Evolutionary conservation across 2,329 filamentous ascomycete species (phyloP).

Genomic region (Penicillium occitanis): DNA sequence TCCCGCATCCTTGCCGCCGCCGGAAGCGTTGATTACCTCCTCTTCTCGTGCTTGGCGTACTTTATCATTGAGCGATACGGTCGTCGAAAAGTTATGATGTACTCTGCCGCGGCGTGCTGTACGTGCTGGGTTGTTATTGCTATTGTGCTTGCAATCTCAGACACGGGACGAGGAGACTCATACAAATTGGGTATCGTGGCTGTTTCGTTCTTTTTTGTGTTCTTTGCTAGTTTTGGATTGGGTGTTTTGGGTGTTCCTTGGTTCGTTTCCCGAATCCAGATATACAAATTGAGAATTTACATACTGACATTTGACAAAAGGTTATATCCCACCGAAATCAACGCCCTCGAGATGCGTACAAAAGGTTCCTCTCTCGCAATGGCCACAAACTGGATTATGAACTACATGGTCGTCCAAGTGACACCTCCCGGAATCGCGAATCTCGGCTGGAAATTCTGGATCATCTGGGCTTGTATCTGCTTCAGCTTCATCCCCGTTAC

Average conservation of each 20-base stretch:
- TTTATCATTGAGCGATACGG: constrained; percentile 53
- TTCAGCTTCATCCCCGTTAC: constrained; percentile 28
- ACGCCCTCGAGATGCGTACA: constrained; percentile 26
- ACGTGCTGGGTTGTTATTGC: constrained; percentile 53
- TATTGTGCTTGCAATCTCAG: constrained; percentile 40
- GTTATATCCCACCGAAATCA: constrained; percentile 30
- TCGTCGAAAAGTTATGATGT: constrained; percentile 52
- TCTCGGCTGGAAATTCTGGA: constrained; percentile 29
- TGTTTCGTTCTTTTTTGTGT: constrained; percentile 46
- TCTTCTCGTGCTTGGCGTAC: constrained; percentile 46
- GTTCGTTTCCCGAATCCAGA: constrained; percentile 28
- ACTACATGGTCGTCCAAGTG: constrained; percentile 26
- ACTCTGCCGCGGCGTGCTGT: constrained; percentile 49
- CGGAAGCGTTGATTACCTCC: constrained; percentile 48
- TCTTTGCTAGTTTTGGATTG: constrained; percentile 45
- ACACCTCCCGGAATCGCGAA: constrained; percentile 27
- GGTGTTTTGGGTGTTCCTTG: constrained; percentile 41
- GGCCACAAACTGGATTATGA: constrained; percentile 29
- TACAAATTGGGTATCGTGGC: constrained; percentile 49
- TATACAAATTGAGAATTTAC: too few relatives aligned
- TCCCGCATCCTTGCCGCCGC: constrained; percentile 48
- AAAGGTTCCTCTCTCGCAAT: constrained; percentile 25
- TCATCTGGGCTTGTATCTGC: constrained; percentile 30
- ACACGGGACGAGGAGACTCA: constrained; percentile 28
- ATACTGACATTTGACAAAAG: constrained; percentile 18